Base-by-base conservation (phyloP, 2,329 filamentous ascomycete genomes). In the Colletotrichum costaricense region DNA sequence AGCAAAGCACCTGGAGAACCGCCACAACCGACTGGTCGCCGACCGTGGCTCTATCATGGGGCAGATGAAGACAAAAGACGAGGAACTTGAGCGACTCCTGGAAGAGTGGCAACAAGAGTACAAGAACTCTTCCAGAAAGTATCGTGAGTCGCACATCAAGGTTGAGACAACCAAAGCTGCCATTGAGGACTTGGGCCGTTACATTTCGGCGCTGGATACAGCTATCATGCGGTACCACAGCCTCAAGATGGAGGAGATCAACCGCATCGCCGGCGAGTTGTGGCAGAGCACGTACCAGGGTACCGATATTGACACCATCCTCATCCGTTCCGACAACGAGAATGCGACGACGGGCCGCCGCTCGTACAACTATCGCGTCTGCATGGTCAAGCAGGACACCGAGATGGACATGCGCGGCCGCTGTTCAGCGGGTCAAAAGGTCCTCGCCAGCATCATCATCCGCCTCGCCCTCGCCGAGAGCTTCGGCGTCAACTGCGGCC, bases 331-430 rank as follows among this genome's bases (percentile, higher is more conserved):
- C 22, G 96, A 98, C 82, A 93, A 92, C 78, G 97, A 98, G 81
- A 72, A 67, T 33, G 91, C 89, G 59, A 87, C 87, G 54, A 83
- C 91, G 69, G 92, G 91, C 65, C 95, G 94, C 79, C 92, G 94
- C 78, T 94, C 88, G 75, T 98, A 98, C 88, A 98, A 99, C 84
- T 99, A 99, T 86, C 94, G 97, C 59, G 93, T 99, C 6, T 95
- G 94, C 83, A 99, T 99, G 97, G 92, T 98, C 77, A 99, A 99
- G 86, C 93, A 96, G 81, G 95, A 97, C 79, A 94, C 94, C 0
- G 97, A 99, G 83, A 98, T 99, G 95, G 97, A 99, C 85, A 99
- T 99, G 97, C 94, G 97, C 75, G 97, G 97, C 1, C 94, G 97
- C 68, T 99, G 97, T 87, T 97, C 94, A 77, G 97, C 97, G 1